Evolutionary conservation across 345 rosid species (phyloP).

Genomic region (Moringa oleifera): DNA sequence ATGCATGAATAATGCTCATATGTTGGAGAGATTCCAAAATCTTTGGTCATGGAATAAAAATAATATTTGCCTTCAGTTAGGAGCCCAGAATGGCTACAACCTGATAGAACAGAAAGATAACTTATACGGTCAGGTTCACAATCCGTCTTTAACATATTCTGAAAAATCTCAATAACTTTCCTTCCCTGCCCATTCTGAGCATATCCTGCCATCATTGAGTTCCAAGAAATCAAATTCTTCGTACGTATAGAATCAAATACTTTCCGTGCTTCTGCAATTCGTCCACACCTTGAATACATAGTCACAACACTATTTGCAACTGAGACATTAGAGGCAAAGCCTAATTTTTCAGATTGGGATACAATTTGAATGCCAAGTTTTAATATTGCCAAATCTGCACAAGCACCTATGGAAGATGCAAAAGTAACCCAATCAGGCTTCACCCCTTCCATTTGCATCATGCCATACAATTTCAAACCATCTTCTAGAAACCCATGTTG

Average conservation of each 20-base stretch:
- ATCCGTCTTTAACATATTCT: slow-evolving; percentile 14
- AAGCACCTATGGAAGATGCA: slow-evolving; percentile 16
- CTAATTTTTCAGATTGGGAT: slow-evolving; percentile 17
- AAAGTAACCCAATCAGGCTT: slow-evolving; percentile 22
- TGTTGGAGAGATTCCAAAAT: slow-evolving; percentile 16
- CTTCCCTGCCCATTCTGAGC: slow-evolving; percentile 22
- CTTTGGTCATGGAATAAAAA: slow-evolving; percentile 17
- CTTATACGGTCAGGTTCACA: slow-evolving; percentile 15
- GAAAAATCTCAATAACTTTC: slow-evolving; percentile 16
- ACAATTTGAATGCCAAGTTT: slow-evolving; percentile 20
- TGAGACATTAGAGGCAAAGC: slow-evolving; percentile 15
- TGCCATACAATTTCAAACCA: slow-evolving; percentile 10
- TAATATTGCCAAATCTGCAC: slow-evolving; percentile 18
- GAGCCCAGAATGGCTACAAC: slow-evolving; percentile 26
- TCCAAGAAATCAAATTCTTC: slow-evolving; percentile 25
- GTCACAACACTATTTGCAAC: slow-evolving; percentile 23
- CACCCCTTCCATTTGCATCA: slow-evolving; percentile 15
- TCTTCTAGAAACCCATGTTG: slow-evolving; percentile 20
- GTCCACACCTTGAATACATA: slow-evolving; percentile 24
- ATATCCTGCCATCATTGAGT: slow-evolving; percentile 21
- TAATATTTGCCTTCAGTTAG: slow-evolving; percentile 21
- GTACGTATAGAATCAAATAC: slow-evolving; percentile 12
- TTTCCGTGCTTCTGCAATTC: slow-evolving; percentile 19
- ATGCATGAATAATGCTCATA: slow-evolving; percentile 19
- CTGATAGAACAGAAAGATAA: slow-evolving; percentile 20